Evolutionary conservation across 768 basidiomycete species (phyloP), one percentile per base, ranked within the genome.

Genomic region (Dentipellis sp.): DNA sequence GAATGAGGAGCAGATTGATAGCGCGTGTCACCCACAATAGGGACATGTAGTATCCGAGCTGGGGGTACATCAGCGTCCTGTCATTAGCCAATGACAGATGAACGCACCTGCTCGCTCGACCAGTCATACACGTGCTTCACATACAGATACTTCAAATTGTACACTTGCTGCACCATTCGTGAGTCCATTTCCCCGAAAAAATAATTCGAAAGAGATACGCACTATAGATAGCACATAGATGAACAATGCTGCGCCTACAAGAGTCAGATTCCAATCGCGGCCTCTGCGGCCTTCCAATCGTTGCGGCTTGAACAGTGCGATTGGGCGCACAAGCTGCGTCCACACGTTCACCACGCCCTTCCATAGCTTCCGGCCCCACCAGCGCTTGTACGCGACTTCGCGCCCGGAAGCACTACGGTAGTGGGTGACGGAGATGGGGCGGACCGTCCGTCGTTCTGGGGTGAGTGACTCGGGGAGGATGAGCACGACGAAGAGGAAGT

Each of bases 111-210:
- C 38, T 62, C 61, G 5, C 59, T 59, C 17, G 35, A 58, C 61
- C 61, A 62, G 34, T 54, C 52, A n/a, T 62, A 62, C 21, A 61
- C 48, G 22, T 19, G n/a, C 55, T 52, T 60, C 10, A 56, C 61
- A 36, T 62, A 62, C 49, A 62, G 54, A 39, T 61, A 62, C 55
- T 62, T 60, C 46, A 62, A 53, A 56, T 62, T 62, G 22, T 62
- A 62, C 34, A 58, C 56, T 62, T 62, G 61, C 59, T 62, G 55
- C 38, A 52, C 35, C 5, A 4, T 22, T 5, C 21, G 22, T 61
- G n/a, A 55, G 35, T 34, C 19, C 42, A n/a, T n/a, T 10, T 19
- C 22, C 17, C 6, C 9, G 48, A 17, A 50, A 50, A 19, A 50
- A 9, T 10, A n/a, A 19, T 17, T 14, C 22, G 22, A n/a, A 8